Evolutionary conservation across 2,329 filamentous ascomycete genomes (phyloP).

Genomic region (Fusarium subglutinans): DNA sequence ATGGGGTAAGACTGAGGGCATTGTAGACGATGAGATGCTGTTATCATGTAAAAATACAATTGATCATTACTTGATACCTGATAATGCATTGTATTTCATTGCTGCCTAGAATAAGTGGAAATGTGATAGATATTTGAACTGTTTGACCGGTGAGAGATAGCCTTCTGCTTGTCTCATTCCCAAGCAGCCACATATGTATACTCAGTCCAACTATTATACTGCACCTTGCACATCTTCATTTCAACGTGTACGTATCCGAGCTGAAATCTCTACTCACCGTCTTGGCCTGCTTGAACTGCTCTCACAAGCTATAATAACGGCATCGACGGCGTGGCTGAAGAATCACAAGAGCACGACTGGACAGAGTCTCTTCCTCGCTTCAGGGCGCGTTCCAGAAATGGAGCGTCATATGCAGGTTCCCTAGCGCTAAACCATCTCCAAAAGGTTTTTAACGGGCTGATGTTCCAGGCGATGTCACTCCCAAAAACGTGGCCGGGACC

Average conservation of each 20-base stretch:
- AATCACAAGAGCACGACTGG: background rate
- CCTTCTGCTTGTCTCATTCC: slow-evolving; percentile 11
- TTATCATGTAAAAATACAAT: background rate
- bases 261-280: background rate
- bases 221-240: background rate
- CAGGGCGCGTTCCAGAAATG: slow-evolving; percentile 23
- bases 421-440: slow-evolving; percentile 21
- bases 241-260: slow-evolving; percentile 10
- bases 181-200: background rate
- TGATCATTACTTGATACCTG: background rate
- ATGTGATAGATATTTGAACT: background rate
- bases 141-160: background rate
- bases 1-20: slow-evolving; percentile 22
- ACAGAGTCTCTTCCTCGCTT: background rate
- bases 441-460: slow-evolving; percentile 24
- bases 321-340: slow-evolving; percentile 16
- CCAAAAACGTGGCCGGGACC: background rate
- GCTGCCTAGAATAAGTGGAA: background rate
- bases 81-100: background rate
- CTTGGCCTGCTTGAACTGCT: background rate
- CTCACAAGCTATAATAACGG: background rate
- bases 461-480: slow-evolving; percentile 17
- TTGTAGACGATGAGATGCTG: background rate
- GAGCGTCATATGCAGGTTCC: slow-evolving; percentile 17
- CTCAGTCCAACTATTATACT: background rate